Conservation (phyloP, 805 yeast species). For the Cyberlindnera saturnus region DNA sequence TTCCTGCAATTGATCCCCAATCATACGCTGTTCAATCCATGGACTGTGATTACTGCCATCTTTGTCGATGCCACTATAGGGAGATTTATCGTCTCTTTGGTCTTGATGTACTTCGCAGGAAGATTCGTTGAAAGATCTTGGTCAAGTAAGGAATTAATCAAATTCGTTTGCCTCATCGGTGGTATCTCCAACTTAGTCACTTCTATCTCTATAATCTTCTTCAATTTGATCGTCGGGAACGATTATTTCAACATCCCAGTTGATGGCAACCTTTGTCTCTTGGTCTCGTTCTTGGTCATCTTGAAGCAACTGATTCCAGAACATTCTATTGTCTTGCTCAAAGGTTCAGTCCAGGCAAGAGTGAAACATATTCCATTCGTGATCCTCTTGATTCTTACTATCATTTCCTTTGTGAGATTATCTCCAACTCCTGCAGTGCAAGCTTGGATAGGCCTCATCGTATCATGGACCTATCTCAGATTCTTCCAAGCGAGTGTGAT, state of each 20-base stretch:
- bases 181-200: constrained; percentile 45
- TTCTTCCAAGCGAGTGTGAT: constrained; percentile 58
- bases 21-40: constrained; percentile 48
- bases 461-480: constrained; percentile 73
- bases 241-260: constrained; percentile 35
- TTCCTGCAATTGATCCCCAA: constrained; percentile 59
- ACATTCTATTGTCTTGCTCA: constrained; percentile 45
- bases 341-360: constrained; percentile 43
- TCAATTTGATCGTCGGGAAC: constrained; percentile 21
- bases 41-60: constrained; percentile 59
- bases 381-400: constrained; percentile 24
- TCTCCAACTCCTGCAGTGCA: constrained; percentile 51
- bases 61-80: constrained; percentile 52
- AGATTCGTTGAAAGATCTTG: constrained; percentile 61
- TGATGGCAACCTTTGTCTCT: constrained; percentile 49
- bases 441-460: constrained; percentile 50
- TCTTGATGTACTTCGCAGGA: constrained; percentile 52
- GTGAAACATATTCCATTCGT: constrained; percentile 60
- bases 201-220: constrained; percentile 20
- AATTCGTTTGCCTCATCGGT: constrained; percentile 43
- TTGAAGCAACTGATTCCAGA: constrained; percentile 63
- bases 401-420: constrained; percentile 24
- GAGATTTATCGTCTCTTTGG: constrained; percentile 39
- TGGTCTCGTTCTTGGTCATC: constrained; percentile 55
- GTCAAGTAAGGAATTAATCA: constrained; percentile 48